These are phyloP conservation scores for Pseudopyricularia javanii DNA, from an alignment of 2,329 filamentous ascomycete species.

Conservation along the genomic window DNA sequence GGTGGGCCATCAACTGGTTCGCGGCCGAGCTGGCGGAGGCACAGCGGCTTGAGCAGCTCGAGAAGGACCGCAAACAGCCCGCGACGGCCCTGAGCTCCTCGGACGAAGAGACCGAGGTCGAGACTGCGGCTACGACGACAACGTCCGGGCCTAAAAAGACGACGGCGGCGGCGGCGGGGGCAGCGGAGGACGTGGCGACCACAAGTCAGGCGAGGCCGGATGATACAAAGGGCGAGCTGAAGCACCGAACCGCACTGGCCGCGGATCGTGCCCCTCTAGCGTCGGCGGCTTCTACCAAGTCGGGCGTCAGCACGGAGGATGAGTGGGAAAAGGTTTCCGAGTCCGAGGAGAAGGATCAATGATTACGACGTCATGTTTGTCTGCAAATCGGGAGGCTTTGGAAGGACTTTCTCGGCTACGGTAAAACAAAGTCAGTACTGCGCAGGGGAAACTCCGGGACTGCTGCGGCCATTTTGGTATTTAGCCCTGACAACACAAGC, in stretches of 20 bases:
- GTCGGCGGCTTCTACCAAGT: slow-evolving; percentile 32
- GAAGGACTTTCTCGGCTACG: neutral
- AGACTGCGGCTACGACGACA: slow-evolving; percentile 14
- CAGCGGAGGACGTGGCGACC: slow-evolving; percentile 7
- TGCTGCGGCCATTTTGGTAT: neutral
- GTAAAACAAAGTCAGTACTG: neutral
- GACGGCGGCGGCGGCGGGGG: slow-evolving; percentile 6
- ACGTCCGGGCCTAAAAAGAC: neutral
- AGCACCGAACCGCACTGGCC: slow-evolving; percentile 26
- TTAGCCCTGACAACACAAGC: neutral
- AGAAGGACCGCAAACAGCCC: slow-evolving; percentile 22
- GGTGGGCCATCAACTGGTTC: slow-evolving; percentile 98
- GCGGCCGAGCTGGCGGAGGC: slow-evolving; percentile 48
- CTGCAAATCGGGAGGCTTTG: neutral
- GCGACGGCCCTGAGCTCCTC: slow-evolving; percentile 22
- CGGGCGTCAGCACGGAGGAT: slow-evolving; percentile 69
- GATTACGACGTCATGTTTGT: neutral
- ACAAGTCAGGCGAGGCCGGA: slow-evolving; percentile 28
- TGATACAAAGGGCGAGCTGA: slow-evolving; percentile 32
- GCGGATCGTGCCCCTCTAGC: slow-evolving; percentile 23
- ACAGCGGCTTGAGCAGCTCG: slow-evolving; percentile 29
- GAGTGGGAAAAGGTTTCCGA: slow-evolving; percentile 96
- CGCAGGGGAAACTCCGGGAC: neutral
- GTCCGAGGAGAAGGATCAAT: slow-evolving; percentile 39
- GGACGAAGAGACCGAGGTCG: slow-evolving; percentile 41